phyloP scores from a whole-genome alignment of 2,329 filamentous ascomycete genomes.

The Penicillium sp. region DNA sequence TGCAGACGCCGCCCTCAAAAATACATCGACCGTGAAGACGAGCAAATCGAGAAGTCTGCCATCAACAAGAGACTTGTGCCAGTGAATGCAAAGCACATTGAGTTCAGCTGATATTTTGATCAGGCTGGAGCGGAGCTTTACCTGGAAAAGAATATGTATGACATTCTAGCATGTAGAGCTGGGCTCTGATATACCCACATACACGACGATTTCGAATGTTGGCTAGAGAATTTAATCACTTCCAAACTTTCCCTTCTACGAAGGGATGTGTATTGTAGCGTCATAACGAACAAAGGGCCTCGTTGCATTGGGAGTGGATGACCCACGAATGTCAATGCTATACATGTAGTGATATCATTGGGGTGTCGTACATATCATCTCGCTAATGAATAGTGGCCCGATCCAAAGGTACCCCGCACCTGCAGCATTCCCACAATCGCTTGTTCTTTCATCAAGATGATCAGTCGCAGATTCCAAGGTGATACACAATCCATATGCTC shows the following conservation, averaged over 20 bases:
- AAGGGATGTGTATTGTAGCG: background rate
- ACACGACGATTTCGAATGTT: background rate
- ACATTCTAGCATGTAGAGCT: background rate
- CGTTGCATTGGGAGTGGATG: background rate
- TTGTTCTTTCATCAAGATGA: background rate
- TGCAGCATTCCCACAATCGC: background rate
- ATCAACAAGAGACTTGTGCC: background rate
- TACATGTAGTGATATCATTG: background rate
- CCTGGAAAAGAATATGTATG: background rate
- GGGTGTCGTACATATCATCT: background rate
- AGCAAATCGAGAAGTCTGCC: background rate
- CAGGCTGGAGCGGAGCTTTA: background rate
- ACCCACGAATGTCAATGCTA: background rate
- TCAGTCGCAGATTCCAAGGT: background rate
- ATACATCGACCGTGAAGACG: slow-evolving; percentile 41
- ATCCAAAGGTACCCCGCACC: background rate
- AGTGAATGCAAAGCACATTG: background rate
- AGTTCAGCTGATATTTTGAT: background rate
- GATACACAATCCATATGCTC: background rate
- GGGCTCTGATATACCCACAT: background rate
- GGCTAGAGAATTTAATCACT: background rate
- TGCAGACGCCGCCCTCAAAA: slow-evolving; percentile 46
- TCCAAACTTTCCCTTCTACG: background rate
- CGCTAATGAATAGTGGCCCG: background rate
- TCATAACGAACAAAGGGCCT: background rate